Percentiles rank a stretch among this genome's conserved stretches.
Evolutionary conservation across 129 eudicot genomes (phyloP).

Genomic region (Scalesia atractyloides): DNA sequence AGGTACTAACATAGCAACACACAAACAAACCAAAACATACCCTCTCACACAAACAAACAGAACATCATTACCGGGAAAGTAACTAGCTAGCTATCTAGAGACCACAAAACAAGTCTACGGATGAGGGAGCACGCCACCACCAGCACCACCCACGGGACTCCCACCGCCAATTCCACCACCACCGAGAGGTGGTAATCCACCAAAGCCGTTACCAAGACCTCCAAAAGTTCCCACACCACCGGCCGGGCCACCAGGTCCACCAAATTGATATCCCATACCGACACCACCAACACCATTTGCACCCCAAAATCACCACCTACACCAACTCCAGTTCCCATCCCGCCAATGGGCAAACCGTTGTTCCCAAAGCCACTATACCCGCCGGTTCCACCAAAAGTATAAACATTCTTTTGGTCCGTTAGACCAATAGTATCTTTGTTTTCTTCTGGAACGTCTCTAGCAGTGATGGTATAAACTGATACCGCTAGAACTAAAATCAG

Average conservation of each 20-base stretch:
- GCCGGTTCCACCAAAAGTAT: constrained; percentile 43
- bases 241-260: constrained; percentile 47
- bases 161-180: constrained; percentile 47
- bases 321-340: constrained; percentile 45
- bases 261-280: constrained; percentile 39
- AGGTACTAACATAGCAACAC: neutral
- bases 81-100: constrained; percentile 15
- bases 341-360: constrained; percentile 47
- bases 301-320: constrained; percentile 46
- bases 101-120: constrained; percentile 33
- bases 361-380: constrained; percentile 39
- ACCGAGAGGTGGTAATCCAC: constrained; percentile 38
- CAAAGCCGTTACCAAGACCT: constrained; percentile 42
- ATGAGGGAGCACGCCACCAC: constrained; percentile 34
- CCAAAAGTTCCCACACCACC: constrained; percentile 43
- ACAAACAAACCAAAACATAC: constrained; percentile 23
- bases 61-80: neutral
- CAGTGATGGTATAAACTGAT: constrained; percentile 18
- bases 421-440: constrained; percentile 24
- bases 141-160: constrained; percentile 8
- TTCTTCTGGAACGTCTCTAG: constrained; percentile 46
- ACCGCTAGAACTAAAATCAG: constrained; percentile 35
- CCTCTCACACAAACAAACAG: constrained; percentile 20
- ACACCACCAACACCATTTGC: constrained; percentile 41
- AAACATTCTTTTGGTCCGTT: constrained; percentile 42